Percentiles rank a stretch among this genome's conserved stretches.
phyloP scores from a whole-genome alignment of 108 stramenopile species.

The Chaetoceros tenuissimus region DNA sequence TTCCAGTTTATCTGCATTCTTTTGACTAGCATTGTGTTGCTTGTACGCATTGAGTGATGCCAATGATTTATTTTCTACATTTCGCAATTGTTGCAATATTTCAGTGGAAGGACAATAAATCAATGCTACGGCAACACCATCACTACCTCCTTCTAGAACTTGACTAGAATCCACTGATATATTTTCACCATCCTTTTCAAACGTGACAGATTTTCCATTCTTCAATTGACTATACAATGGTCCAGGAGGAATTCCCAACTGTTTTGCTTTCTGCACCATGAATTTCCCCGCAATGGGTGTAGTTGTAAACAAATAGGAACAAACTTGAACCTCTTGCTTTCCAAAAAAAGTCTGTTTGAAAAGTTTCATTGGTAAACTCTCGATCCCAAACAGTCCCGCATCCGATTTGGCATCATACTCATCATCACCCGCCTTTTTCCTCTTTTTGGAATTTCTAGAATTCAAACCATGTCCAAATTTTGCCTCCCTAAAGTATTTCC shows the following conservation, averaged over 20 bases:
- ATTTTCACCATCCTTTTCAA: constrained; percentile 27
- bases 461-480: not conserved
- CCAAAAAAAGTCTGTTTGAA: not conserved
- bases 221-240: constrained; percentile 78
- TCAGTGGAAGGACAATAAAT: constrained; percentile 39
- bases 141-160: constrained; percentile 49
- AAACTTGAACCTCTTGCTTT: constrained; percentile 11
- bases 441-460: constrained; percentile 10
- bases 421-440: not conserved
- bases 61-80: not conserved
- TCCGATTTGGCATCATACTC: not conserved
- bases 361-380: constrained; percentile 9
- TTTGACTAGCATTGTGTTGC: not conserved
- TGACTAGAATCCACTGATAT: constrained; percentile 49
- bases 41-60: constrained; percentile 13
- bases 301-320: constrained; percentile 60
- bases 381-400: not conserved
- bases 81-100: constrained; percentile 10
- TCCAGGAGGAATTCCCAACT: constrained; percentile 70
- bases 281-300: constrained; percentile 76
- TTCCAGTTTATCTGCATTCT: constrained; percentile 25
- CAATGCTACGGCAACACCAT: constrained; percentile 56
- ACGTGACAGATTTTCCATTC: constrained; percentile 69
- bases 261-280: constrained; percentile 48
- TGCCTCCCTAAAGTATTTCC: constrained; percentile 24